Evolutionary conservation across 2,329 filamentous ascomycete species (phyloP).

Genomic region (Cordyceps militaris): DNA sequence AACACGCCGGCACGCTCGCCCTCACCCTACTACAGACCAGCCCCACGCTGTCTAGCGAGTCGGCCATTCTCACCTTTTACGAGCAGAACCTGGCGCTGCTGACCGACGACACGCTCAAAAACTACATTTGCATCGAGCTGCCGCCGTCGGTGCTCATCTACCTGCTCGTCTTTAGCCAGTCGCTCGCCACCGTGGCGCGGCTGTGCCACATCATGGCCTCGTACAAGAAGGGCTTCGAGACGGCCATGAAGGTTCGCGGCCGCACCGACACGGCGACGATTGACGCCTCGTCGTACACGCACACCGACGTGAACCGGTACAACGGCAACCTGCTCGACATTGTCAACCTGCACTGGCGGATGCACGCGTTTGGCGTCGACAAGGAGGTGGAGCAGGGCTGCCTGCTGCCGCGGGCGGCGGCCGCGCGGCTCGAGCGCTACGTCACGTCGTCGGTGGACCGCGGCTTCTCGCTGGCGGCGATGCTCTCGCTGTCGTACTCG

Average conservation of each 20-base stretch:
- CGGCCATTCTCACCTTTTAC: slow-evolving; percentile 63
- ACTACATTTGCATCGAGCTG: slow-evolving; percentile 57
- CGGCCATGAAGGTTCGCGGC: slow-evolving; percentile 42
- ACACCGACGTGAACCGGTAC: slow-evolving; percentile 59
- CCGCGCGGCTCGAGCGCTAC: slow-evolving; percentile 41
- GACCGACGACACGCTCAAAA: slow-evolving; percentile 41
- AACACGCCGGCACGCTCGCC: slow-evolving; percentile 48
- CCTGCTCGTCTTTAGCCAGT: slow-evolving; percentile 59
- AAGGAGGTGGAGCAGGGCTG: slow-evolving; percentile 59
- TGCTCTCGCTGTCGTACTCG: slow-evolving; percentile 54
- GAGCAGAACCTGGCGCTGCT: slow-evolving; percentile 52
- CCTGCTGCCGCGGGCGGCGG: slow-evolving; percentile 37
- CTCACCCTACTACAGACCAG: slow-evolving; percentile 53
- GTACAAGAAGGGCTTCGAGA: slow-evolving; percentile 71
- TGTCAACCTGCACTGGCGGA: slow-evolving; percentile 76
- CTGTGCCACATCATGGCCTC: slow-evolving; percentile 61
- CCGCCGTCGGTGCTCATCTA: slow-evolving; percentile 65
- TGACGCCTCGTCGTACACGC: slow-evolving; percentile 41
- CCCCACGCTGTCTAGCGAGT: slow-evolving; percentile 36
- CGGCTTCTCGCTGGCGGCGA: slow-evolving; percentile 36
- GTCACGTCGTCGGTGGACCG: slow-evolving; percentile 41
- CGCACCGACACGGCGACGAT: slow-evolving; percentile 22
- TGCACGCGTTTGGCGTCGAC: slow-evolving; percentile 57
- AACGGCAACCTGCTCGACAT: slow-evolving; percentile 84
- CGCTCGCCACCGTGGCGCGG: slow-evolving; percentile 57